phyloP scores from a whole-genome alignment of 345 rosid genomes.

The Barbarea vulgaris region DNA sequence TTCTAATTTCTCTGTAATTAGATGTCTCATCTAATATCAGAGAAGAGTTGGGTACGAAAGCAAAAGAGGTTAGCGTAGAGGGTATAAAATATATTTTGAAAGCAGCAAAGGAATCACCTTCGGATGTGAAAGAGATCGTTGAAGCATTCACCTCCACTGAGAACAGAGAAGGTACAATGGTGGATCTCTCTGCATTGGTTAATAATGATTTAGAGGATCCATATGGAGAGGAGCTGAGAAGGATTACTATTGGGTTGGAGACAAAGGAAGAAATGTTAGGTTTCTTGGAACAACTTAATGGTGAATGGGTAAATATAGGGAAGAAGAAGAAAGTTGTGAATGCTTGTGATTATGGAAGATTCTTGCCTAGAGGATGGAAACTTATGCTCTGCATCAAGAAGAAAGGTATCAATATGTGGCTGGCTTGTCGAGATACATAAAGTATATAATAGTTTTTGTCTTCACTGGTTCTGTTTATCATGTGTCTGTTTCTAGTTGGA shows the following conservation, averaged over 20 bases:
- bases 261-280: conserved; percentile 52
- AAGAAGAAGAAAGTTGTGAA: conserved; percentile 67
- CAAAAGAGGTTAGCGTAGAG: conserved; percentile 71
- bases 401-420: conserved; percentile 49
- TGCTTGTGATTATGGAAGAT: conserved; percentile 56
- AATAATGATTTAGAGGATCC: conserved; percentile 47
- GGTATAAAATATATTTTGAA: conserved; percentile 62
- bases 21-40: too few relatives aligned
- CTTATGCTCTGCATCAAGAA: conserved; percentile 61
- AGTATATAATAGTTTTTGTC: conserved; percentile 48
- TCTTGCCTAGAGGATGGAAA: conserved; percentile 70
- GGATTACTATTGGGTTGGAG: conserved; percentile 52
- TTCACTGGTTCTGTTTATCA: conserved; percentile 13
- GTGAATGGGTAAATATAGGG: conserved; percentile 66
- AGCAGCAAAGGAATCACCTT: conserved; percentile 79
- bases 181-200: conserved; percentile 42
- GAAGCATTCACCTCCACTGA: conserved; percentile 57
- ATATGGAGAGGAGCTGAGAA: conserved; percentile 59
- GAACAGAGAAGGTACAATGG: conserved; percentile 45
- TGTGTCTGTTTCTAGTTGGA: conserved; percentile 13
- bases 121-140: conserved; percentile 79
- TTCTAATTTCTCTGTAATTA: too few relatives aligned
- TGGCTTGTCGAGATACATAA: conserved; percentile 66
- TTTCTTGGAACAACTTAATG: conserved; percentile 57
- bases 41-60: conserved; percentile 58